Percentiles rank a stretch among this genome's conserved stretches.
Conservation (phyloP, 192 early-diverging fungal genomes). For the Geranomyces variabilis region DNA sequence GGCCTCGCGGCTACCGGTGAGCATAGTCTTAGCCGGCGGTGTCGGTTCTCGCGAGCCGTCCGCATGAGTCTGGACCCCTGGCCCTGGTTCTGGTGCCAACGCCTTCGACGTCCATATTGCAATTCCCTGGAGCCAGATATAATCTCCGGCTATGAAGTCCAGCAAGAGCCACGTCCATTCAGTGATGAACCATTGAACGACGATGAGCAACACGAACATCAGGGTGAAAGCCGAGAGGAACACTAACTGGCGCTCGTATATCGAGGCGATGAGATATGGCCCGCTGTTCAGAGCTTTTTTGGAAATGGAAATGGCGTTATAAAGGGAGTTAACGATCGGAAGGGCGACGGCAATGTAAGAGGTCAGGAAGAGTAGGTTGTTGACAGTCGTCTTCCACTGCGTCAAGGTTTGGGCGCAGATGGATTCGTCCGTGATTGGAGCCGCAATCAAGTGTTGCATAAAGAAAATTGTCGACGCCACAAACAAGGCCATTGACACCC, state of each 20-base stretch:
- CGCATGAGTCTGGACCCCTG: no score
- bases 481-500: neutral
- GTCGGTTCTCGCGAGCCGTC: no score
- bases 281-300: neutral
- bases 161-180: constrained; percentile 5
- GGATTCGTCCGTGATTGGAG: constrained; percentile 6
- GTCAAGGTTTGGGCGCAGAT: constrained; percentile 3
- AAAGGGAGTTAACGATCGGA: constrained; percentile 13
- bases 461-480: neutral
- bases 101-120: constrained; percentile 3
- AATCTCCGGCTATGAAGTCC: neutral
- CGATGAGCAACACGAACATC: neutral
- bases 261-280: neutral
- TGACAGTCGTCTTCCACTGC: constrained; percentile 2
- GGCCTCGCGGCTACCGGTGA: no score
- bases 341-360: constrained; percentile 3
- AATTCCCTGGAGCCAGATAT: constrained; percentile 5
- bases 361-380: constrained; percentile 23
- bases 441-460: constrained; percentile 17
- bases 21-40: no score
- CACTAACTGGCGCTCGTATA: constrained; percentile 6
- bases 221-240: neutral
- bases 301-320: neutral
- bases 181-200: neutral
- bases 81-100: no score